These are phyloP conservation scores for Circinella umbellata DNA, from an alignment of 371 early-diverging fungal genomes.

Conservation along the genomic window DNA sequence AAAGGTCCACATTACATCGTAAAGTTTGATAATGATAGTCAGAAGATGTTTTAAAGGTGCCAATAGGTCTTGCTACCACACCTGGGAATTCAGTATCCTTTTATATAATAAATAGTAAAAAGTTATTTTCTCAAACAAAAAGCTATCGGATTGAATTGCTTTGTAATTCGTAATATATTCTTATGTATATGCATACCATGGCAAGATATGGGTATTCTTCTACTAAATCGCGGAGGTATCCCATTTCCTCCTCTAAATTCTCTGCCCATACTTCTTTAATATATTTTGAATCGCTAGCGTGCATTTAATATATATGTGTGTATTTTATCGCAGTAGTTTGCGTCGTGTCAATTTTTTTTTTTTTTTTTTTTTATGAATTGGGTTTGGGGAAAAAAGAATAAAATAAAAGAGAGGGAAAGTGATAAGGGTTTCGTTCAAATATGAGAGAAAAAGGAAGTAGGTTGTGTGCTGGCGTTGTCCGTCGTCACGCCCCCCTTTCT, in stretches of 20 bases:
- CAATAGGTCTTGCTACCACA: conserved; percentile 98
- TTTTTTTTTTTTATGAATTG: background rate
- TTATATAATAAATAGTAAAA: background rate
- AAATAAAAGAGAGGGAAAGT: background rate
- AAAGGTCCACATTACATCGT: conserved; percentile 98
- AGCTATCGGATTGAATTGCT: background rate
- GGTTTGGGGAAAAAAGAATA: background rate
- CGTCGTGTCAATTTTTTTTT: background rate
- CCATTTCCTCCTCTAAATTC: conserved; percentile 97
- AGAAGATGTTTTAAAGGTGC: conserved; percentile 92
- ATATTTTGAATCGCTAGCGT: conserved; percentile 58
- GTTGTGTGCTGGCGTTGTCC: too few species aligned
- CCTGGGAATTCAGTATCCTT: conserved; percentile 99
- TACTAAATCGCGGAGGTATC: conserved; percentile 86
- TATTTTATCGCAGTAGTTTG: too few species aligned
- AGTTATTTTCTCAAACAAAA: background rate
- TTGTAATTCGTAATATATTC: too few species aligned
- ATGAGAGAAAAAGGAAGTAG: too few species aligned
- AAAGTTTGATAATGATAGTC: conserved; percentile 99
- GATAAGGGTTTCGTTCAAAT: background rate
- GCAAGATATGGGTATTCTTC: conserved; percentile 95
- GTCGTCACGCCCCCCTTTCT: too few species aligned
- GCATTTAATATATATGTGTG: conserved; percentile 27
- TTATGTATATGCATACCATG: conserved; percentile 73
- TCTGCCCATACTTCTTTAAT: conserved; percentile 97